Evolutionary conservation across 352 stramenopile genomes (phyloP).

Genomic region (Phytophthora vignae): DNA sequence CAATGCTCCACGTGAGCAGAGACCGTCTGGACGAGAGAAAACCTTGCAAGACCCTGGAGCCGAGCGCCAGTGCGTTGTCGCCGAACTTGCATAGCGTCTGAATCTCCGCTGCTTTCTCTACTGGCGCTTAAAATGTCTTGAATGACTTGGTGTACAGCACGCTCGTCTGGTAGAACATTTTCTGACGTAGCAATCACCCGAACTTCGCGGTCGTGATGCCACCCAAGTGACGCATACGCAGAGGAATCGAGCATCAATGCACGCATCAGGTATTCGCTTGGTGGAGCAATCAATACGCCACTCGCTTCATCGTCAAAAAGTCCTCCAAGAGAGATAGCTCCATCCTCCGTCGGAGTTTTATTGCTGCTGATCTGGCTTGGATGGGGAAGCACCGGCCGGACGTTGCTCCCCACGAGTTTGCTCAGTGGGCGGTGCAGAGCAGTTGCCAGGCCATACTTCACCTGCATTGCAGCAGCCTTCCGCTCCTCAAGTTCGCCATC

Average conservation of each 20-base stretch:
- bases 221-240: slow-evolving; percentile 1
- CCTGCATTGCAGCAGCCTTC: slow-evolving; percentile 23
- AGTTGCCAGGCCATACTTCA: slow-evolving; percentile 31
- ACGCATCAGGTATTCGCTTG: slow-evolving; percentile 4
- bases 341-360: slow-evolving; percentile 13
- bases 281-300: background rate
- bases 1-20: slow-evolving; percentile 12
- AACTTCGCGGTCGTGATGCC: slow-evolving; percentile 18
- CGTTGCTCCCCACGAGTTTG: slow-evolving; percentile 30
- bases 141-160: slow-evolving; percentile 8
- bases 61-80: slow-evolving; percentile 24
- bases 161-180: slow-evolving; percentile 13
- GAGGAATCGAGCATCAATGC: slow-evolving; percentile 13
- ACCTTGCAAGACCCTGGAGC: slow-evolving; percentile 10
- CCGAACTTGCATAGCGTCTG: background rate
- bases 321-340: slow-evolving; percentile 21
- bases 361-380: slow-evolving; percentile 20
- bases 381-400: slow-evolving; percentile 29
- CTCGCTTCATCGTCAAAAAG: slow-evolving; percentile 24
- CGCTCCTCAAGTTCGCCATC: slow-evolving; percentile 2
- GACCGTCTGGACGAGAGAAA: slow-evolving; percentile 20
- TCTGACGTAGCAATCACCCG: slow-evolving; percentile 12
- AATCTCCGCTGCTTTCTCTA: background rate
- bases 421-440: slow-evolving; percentile 34
- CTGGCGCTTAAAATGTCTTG: slow-evolving; percentile 12